A percentile compares a stretch with the other conserved stretches of the same genome.
Conservation (phyloP, 768 basidiomycete species). For the Psilocybe azurescens region DNA sequence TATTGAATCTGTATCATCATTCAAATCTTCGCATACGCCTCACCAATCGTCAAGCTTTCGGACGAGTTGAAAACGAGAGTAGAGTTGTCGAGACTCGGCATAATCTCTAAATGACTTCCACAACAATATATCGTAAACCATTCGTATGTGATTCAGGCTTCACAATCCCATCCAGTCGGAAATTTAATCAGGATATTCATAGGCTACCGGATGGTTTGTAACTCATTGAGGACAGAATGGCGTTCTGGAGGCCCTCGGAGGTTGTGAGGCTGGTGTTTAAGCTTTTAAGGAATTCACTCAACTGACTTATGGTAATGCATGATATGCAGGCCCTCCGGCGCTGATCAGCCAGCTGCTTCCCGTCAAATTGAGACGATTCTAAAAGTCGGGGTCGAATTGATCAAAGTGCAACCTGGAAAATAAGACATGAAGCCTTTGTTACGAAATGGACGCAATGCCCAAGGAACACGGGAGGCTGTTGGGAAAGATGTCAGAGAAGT, state of each 20-base stretch:
- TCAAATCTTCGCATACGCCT: constrained; percentile 16
- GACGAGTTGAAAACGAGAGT: constrained; percentile 6
- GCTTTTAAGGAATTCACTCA: too few species aligned
- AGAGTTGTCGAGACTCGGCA: constrained; percentile 3
- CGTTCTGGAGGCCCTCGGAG: constrained; percentile 15
- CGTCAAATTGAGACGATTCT: constrained; percentile 5
- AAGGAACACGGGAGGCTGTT: constrained; percentile 16
- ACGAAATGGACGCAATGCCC: constrained; percentile 10
- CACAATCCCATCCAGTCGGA: too few species aligned
- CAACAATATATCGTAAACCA: constrained; percentile 19
- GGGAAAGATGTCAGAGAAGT: constrained; percentile 11
- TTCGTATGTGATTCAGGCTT: constrained; percentile 1
- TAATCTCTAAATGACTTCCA: constrained; percentile 15
- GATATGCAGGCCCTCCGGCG: constrained; percentile 16
- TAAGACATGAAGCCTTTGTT: constrained; percentile 14
- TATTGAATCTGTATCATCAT: too few species aligned
- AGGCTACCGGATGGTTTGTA: constrained; percentile 23
- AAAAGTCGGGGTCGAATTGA: constrained; percentile 13
- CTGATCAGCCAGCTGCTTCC: constrained; percentile 13
- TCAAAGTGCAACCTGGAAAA: constrained; percentile 16
- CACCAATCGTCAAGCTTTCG: constrained; percentile 14
- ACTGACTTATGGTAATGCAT: neutral
- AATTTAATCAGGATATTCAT: neutral
- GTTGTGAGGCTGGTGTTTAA: constrained; percentile 2
- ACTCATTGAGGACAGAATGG: constrained; percentile 20